phyloP scores from a whole-genome alignment of 2,329 filamentous ascomycete species.

The Xylaria sp. region DNA sequence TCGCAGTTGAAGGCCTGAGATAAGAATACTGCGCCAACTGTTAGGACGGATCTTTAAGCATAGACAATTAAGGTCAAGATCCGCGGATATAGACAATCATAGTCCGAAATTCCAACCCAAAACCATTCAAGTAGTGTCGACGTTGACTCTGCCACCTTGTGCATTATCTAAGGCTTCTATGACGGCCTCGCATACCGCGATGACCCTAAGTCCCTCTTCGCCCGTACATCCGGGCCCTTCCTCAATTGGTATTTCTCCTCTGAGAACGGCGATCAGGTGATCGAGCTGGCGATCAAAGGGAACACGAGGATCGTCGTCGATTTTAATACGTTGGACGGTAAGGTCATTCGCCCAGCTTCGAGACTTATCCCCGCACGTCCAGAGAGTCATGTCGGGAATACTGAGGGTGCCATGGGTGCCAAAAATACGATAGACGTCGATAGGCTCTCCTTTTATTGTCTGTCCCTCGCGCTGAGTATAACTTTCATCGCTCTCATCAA shows the following conservation, averaged over 20 bases:
- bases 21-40: not conserved
- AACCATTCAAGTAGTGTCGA: not conserved
- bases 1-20: not conserved
- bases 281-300: slow-evolving; percentile 23
- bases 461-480: not conserved
- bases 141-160: slow-evolving; percentile 9
- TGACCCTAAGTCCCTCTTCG: slow-evolving; percentile 15
- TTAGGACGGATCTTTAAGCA: not conserved
- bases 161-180: slow-evolving; percentile 4
- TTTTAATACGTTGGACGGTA: not conserved
- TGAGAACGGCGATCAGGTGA: slow-evolving; percentile 16
- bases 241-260: not conserved
- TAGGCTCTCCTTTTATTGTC: not conserved
- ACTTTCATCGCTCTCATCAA: not conserved
- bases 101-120: not conserved
- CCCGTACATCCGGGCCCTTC: slow-evolving; percentile 11
- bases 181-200: slow-evolving; percentile 21
- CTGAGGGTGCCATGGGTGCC: slow-evolving; percentile 18
- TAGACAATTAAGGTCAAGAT: not conserved
- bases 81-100: not conserved
- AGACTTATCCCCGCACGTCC: slow-evolving; percentile 8
- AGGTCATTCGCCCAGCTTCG: slow-evolving; percentile 14
- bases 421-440: slow-evolving; percentile 23
- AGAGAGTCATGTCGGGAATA: slow-evolving; percentile 19
- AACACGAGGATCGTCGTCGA: slow-evolving; percentile 7